Base-by-base conservation (phyloP, 2,329 filamentous ascomycete species). In the Xylariaceae sp. region DNA sequence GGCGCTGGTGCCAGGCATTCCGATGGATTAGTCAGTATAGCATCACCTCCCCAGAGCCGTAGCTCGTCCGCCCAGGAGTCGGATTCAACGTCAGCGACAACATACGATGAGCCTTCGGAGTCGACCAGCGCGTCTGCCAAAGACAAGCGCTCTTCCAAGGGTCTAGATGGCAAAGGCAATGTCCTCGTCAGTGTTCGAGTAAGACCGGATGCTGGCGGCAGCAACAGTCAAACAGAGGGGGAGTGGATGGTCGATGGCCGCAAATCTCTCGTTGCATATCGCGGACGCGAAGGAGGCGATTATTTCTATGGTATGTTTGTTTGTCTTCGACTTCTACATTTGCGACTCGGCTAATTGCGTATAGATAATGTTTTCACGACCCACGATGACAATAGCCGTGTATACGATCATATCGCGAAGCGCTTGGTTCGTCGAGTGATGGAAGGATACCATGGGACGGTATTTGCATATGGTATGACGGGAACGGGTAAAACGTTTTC, bases 391-490 rank as follows among this genome's bases (percentile, higher is more conserved):
- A 99, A 99, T 69, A 85, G 89, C 51, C 87, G 87, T 68, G 94
- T 99, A 7, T 99, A 99, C 70, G 94, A 99, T 72, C 85, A 92
- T 60, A 89, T 84, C 45, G 94, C 94, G 43, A 97, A 97, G 73
- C 87, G 94, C 59, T 78, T 99, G 50, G 94, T 99, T 46, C 87
- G 94, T 63, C 82, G 94, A 65, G 94, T 99, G 48, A 99, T 99
- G 94, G 94, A 99, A 75, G 94, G 94, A 42, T 99, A 97, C 70
- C 92, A 97, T 67, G 94, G 92, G 56, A 99, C 94, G 1, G 94
- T 99, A 29, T 97, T 99, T 70, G 92, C 92, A 19, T 99, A 99
- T 70, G 94, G 94, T 68, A 97, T 97, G 91, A 99, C 94, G 3
- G 94, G 94, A 59, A 97, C 94, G 0, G 94, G 94, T 63, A 99